Evolutionary conservation across 345 rosid genomes (phyloP).

Genomic region (Salix suchowensis): DNA sequence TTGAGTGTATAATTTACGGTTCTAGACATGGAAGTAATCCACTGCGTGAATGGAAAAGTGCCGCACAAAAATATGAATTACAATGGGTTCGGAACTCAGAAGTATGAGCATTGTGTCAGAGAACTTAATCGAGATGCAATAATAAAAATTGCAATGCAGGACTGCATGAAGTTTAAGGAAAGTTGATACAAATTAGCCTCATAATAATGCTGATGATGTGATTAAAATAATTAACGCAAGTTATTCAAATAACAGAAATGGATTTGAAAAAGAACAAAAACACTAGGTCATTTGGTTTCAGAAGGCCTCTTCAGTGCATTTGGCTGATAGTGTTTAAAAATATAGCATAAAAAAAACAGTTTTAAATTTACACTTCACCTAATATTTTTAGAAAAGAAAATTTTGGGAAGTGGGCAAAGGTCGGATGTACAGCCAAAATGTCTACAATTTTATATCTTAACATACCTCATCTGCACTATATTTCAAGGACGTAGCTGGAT

Average conservation of each 20-base stretch:
- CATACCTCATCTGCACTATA: conserved; percentile 54
- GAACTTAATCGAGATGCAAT: neutral
- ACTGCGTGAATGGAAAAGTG: neutral
- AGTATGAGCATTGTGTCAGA: neutral
- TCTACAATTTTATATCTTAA: neutral
- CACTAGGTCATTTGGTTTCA: neutral
- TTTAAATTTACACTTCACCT: neutral
- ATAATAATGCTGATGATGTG: neutral
- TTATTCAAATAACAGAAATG: neutral
- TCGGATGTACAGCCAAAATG: neutral
- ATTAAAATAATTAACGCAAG: neutral
- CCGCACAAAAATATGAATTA: neutral
- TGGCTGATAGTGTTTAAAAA: neutral
- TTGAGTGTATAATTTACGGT: neutral
- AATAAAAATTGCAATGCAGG: neutral
- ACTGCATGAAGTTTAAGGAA: neutral
- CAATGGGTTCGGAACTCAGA: neutral
- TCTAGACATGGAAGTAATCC: neutral
- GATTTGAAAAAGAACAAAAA: neutral
- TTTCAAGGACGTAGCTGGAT: conserved; percentile 30
- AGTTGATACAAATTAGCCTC: neutral
- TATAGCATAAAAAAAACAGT: neutral
- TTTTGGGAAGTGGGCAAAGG: neutral
- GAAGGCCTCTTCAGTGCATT: neutral
- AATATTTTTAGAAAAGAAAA: neutral